Percentiles rank a stretch among this genome's conserved stretches.
phyloP scores from a whole-genome alignment of 2,329 filamentous ascomycete species.

The Colletotrichum tabaci region DNA sequence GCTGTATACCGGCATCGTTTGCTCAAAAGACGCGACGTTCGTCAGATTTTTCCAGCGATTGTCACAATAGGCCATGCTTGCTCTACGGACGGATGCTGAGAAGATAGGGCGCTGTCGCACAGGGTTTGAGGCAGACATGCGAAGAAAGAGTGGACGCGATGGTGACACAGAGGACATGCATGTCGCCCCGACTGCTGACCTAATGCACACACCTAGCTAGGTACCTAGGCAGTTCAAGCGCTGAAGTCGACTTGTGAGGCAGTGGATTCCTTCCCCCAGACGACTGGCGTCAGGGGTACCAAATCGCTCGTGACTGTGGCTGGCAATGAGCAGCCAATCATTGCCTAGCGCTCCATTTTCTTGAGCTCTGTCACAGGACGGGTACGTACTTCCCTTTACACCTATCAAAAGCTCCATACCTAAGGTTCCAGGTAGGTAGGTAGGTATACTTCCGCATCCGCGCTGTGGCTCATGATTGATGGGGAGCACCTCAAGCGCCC shows the following conservation, averaged over 20 bases:
- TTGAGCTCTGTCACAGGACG: background rate
- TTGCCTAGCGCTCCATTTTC: background rate
- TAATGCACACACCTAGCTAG: slow-evolving; percentile 7
- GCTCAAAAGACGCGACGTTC: slow-evolving; percentile 3
- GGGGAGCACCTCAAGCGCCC: background rate
- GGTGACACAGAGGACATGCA: slow-evolving; percentile 35
- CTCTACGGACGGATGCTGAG: slow-evolving; percentile 12
- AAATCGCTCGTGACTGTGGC: slow-evolving; percentile 18
- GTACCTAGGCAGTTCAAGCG: background rate
- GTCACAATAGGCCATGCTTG: slow-evolving; percentile 13
- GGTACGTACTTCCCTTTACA: background rate
- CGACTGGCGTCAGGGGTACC: slow-evolving; percentile 25
- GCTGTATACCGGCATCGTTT: slow-evolving; percentile 45
- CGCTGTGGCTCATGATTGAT: background rate
- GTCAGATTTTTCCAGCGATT: slow-evolving; percentile 8
- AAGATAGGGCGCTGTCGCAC: background rate
- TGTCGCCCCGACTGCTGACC: slow-evolving; percentile 30
- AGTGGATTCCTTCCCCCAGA: slow-evolving; percentile 19
- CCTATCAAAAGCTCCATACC: background rate
- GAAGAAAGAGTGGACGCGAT: slow-evolving; percentile 16
- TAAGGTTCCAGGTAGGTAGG: no score
- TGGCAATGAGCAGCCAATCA: slow-evolving; percentile 25
- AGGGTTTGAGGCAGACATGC: background rate
- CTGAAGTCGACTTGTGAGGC: slow-evolving; percentile 1
- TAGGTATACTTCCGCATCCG: background rate